A percentile compares a stretch with the other conserved stretches of the same genome.
Conservation (phyloP, 306 rosid genomes). For the Citrullus colocynthis region DNA sequence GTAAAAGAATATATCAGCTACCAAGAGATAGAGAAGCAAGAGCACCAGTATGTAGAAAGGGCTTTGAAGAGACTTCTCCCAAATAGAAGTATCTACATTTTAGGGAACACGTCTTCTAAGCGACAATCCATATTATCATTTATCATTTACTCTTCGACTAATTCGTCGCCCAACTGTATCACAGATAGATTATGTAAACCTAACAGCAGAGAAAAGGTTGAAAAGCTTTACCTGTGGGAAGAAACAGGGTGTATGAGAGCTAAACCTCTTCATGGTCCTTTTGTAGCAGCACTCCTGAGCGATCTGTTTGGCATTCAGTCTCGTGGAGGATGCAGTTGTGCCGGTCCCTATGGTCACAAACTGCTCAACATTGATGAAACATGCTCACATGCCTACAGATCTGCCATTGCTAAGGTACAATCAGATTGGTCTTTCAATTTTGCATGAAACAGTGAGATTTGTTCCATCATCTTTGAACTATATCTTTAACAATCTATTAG, state of each 20-base stretch:
- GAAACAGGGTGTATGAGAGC: conserved; percentile 44
- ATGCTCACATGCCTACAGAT: conserved; percentile 43
- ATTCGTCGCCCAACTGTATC: conserved; percentile 10
- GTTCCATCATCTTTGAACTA: neutral
- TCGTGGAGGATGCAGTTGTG: conserved; percentile 83
- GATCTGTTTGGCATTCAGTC: conserved; percentile 83
- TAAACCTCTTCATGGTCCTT: conserved; percentile 69
- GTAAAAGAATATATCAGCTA: conserved; percentile 57
- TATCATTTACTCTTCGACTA: conserved; percentile 40
- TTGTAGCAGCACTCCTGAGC: conserved; percentile 58
- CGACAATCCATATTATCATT: conserved; percentile 71
- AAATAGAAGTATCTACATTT: conserved; percentile 38
- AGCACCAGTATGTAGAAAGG: conserved; percentile 29
- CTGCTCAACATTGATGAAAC: conserved; percentile 43
- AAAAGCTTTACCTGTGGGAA: conserved; percentile 38
- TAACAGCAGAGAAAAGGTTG: neutral
- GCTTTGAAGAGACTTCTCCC: conserved; percentile 46
- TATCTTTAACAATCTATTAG: conserved; percentile 12
- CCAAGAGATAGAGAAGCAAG: conserved; percentile 48
- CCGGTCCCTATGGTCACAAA: conserved; percentile 78
- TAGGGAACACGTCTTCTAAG: conserved; percentile 43
- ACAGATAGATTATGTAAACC: neutral
- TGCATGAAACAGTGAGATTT: neutral
- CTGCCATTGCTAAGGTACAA: conserved; percentile 45
- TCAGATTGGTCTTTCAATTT: neutral